Evolutionary conservation across 139 green algal genomes (phyloP), one percentile per base, ranked within the genome.

Genomic region (Desmodesmus armatus): DNA sequence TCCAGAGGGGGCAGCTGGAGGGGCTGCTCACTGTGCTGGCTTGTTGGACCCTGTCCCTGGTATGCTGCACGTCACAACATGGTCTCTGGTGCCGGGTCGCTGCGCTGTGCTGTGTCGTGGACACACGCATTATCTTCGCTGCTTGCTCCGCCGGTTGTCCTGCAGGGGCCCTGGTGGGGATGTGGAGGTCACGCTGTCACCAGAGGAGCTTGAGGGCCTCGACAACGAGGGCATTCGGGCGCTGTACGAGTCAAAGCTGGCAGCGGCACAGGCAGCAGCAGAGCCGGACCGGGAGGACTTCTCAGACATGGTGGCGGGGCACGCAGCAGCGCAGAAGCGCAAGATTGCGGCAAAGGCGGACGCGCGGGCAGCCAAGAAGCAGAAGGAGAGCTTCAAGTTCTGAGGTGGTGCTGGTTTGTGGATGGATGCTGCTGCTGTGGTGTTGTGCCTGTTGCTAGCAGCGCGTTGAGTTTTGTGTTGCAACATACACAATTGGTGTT

Each of bases 201-300:
- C 97, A 3, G 95, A 98, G 83, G 97, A 99, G 87, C 92, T 99
- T 37, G 97, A 99, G 87, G 91, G 94, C 0, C 90, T 99, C 65
- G 94, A 98, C 83, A 94, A 98, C 43, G 92, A 80, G 0, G 93
- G 80, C 29, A 84, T 95, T 77, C 82, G 86, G 39, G 44, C 80
- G 39, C 83, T 97, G 58, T 95, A 96, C 72, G 91, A 96, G 49
- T 44, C 83, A 51, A 80, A 88, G 55, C 19, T 92, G 82, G 90
- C 91, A 55, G 87, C 91, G 41, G 80, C 73, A 33, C 85, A 85
- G 84, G 89, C 90, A 66, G 87, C 90, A 33, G 80, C 73, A 5
- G 82, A 77, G 79, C 80, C 90, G 71, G 87, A 80, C 5, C 86
- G 88, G 0, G 97, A 98, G 87, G 95, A 99, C 89, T 98, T 99